These are phyloP conservation scores for Thalia dealbata DNA, from an alignment of 176 grass and related monocot genomes.

Conservation along the genomic window DNA sequence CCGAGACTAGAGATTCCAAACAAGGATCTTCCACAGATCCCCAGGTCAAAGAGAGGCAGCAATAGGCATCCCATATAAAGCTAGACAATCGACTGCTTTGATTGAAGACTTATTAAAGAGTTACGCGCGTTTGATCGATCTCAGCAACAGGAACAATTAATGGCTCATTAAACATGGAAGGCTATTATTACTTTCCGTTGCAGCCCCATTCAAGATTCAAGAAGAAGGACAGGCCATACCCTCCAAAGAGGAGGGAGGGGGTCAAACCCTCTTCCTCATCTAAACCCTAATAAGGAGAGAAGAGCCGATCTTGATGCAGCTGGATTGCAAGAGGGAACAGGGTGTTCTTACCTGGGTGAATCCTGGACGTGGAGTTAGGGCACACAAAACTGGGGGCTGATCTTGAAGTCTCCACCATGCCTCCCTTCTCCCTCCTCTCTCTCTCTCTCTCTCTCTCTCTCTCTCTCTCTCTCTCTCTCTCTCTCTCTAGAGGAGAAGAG, in stretches of 20 bases:
- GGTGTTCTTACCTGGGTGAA: neutral
- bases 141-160: neutral
- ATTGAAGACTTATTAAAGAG: too few species aligned
- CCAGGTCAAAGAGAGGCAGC: neutral
- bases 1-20: too few species aligned
- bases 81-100: too few species aligned
- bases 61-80: neutral
- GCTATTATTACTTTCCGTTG: neutral
- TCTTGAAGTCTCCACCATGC: neutral
- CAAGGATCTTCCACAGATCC: too few species aligned
- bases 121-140: neutral
- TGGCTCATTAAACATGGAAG: neutral
- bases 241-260: neutral
- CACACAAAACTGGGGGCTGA: neutral
- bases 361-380: neutral
- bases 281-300: too few species aligned
- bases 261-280: neutral
- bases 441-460: too few species aligned
- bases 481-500: too few species aligned
- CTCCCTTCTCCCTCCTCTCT: too few species aligned
- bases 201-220: neutral
- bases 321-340: neutral
- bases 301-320: too few species aligned
- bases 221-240: neutral
- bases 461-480: too few species aligned